Base-by-base conservation (phyloP, 805 yeast genomes). In the Monosporozyma servazzii region DNA sequence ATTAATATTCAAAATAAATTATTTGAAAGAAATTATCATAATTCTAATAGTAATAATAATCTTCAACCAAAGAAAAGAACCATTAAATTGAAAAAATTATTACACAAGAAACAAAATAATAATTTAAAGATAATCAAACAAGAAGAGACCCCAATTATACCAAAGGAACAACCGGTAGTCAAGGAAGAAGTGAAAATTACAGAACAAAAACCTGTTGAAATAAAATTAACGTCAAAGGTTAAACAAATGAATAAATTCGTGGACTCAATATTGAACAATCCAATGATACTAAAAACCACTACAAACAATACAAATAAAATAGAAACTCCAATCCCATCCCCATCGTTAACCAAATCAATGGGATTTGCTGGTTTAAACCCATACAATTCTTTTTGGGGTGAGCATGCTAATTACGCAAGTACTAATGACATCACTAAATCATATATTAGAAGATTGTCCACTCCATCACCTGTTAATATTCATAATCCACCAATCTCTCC, bases 1-100 rank as follows among this genome's bases (percentile, higher is more conserved):
- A 61, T 69, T 1, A 51, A 56, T 4, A 62, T 68, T 44, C 72
- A 68, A 52, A 58, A 60, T 45, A 60, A 63, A 30, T 56, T 68
- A 17, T 65, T 59, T 48, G 66, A 65, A 51, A 58, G 69, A 54
- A 45, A 33, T 31, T 54, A 61, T 45, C 21, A 47, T 15, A 41
- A 27, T 20, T 47, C 45, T 10, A 33, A 21, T 31, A 23, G 44
- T n/a, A 33, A 21, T 31, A 23, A 47, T n/a, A 31, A 37, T 45
- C 45, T 49, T 31, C 55, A 53, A 31, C 61, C 66, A n/a, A 62
- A 62, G 49, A 62, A 69, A 55, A 60, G 71, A 48, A 64, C 59
- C 29, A 58, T 68, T 3, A 63, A 53, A 39, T 44, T 64, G 30
- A 57, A 53, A 11, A 54, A 49, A 37, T 54, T 40, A 31, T 53